Evolutionary conservation across 2,329 filamentous ascomycete species (phyloP).

Genomic region (Diaporthe humulicola): DNA sequence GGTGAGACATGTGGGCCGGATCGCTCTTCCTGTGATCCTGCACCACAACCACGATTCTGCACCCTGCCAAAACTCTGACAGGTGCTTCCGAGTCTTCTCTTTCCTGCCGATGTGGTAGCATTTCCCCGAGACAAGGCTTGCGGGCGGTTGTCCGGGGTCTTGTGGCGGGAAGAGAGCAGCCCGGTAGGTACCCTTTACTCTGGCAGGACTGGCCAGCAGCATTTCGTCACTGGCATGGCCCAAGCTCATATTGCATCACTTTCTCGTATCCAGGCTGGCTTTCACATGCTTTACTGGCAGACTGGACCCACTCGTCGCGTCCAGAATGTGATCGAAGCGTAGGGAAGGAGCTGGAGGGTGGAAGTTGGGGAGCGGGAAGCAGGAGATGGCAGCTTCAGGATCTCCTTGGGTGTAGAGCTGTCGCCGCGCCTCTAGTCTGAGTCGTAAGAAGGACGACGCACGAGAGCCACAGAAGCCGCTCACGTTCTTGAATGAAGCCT

Average conservation of each 20-base stretch:
- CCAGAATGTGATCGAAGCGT: background rate
- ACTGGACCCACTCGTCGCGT: background rate
- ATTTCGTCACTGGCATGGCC: background rate
- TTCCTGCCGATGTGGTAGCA: background rate
- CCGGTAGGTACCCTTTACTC: background rate
- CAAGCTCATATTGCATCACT: background rate
- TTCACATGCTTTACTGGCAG: background rate
- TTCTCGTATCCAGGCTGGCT: background rate
- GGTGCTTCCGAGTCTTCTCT: background rate
- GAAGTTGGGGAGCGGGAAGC: background rate
- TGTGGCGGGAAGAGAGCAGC: background rate
- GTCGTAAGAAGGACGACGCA: background rate
- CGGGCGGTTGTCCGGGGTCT: background rate
- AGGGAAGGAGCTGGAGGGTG: background rate
- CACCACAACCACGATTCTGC: background rate
- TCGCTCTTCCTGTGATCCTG: slow-evolving; percentile 7
- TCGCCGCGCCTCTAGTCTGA: background rate
- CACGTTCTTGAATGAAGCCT: background rate
- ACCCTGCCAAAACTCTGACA: background rate
- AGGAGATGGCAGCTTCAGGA: background rate
- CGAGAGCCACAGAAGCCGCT: background rate
- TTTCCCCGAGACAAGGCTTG: background rate
- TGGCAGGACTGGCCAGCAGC: background rate
- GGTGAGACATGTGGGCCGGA: slow-evolving; percentile 3
- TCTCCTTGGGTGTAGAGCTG: background rate